Percentiles rank a stretch among this genome's conserved stretches.
Conservation (phyloP, 179 eudicot species). For the Drosera spatulata region DNA sequence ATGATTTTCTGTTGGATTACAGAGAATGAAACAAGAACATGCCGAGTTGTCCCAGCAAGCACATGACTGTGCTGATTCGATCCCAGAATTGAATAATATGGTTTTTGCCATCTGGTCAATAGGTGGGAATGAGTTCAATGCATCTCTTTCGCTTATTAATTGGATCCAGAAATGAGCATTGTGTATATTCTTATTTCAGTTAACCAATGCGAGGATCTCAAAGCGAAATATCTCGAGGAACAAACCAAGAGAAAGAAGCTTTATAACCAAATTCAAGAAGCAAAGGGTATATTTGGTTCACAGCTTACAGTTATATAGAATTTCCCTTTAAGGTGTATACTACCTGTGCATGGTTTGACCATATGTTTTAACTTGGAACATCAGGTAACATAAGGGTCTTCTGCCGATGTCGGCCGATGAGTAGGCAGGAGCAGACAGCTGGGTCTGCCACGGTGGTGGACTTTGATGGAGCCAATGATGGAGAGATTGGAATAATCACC, state of each 20-base stretch:
- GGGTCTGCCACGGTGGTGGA: conserved; percentile 69
- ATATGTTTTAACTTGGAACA: conserved; percentile 5
- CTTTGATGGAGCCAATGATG: conserved; percentile 71
- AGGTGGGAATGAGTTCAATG: conserved; percentile 40
- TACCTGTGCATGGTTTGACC: neutral
- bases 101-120: conserved; percentile 72
- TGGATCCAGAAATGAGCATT: conserved; percentile 4
- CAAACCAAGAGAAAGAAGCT: conserved; percentile 74
- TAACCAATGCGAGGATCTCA: conserved; percentile 43
- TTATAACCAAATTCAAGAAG: conserved; percentile 77
- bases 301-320: neutral
- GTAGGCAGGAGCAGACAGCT: conserved; percentile 42
- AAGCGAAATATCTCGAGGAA: conserved; percentile 52
- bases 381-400: conserved; percentile 93
- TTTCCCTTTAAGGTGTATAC: neutral
- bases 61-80: conserved; percentile 75
- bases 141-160: neutral
- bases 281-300: conserved; percentile 47
- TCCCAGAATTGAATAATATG: conserved; percentile 81
- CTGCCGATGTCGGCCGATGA: conserved; percentile 88
- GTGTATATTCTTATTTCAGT: conserved; percentile 7
- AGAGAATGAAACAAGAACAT: conserved; percentile 79
- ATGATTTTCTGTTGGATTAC: conserved; percentile 1
- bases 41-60: conserved; percentile 65
- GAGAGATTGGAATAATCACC: conserved; percentile 60